phyloP scores from a whole-genome alignment of 2,329 filamentous ascomycete species.

The Arthrobotrys musiformis region DNA sequence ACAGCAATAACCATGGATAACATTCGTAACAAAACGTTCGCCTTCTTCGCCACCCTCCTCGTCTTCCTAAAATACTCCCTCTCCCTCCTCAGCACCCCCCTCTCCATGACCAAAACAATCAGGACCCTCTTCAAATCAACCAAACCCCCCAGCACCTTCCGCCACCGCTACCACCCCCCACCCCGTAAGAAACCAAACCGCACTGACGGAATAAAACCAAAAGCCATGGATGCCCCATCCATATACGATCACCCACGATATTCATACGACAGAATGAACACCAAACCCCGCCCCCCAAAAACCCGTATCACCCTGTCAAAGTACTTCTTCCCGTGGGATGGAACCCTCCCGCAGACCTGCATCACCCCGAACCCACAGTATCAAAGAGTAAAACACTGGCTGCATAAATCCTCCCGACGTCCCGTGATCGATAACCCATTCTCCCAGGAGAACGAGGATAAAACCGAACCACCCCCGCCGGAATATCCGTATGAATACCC shows the following conservation, averaged over 20 bases:
- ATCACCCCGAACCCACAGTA: not conserved
- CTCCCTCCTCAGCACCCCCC: not conserved
- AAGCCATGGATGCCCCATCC: not conserved
- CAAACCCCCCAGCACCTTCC: not conserved
- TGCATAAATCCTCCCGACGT: not conserved
- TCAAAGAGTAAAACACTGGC: not conserved
- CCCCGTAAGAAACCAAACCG: not conserved
- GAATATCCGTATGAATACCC: not conserved
- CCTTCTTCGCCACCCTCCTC: not conserved
- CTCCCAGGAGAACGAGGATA: not conserved
- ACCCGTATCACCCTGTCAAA: not conserved
- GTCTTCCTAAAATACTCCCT: not conserved
- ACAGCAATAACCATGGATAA: too few relatives aligned
- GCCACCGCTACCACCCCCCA: not conserved
- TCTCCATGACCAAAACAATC: not conserved
- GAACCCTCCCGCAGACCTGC: not conserved
- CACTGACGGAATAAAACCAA: not conserved
- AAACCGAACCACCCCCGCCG: not conserved
- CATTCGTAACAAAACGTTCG: not conserved
- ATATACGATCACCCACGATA: not conserved
- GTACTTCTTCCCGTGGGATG: slow-evolving; percentile 19
- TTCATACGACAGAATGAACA: too few relatives aligned
- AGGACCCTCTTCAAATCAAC: not conserved
- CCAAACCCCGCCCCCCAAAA: not conserved
- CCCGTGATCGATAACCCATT: not conserved